A percentile compares a stretch with the other conserved stretches of the same genome.
Evolutionary conservation across 805 yeast species (phyloP).

Genomic region (Yarrowia yakushimensis): DNA sequence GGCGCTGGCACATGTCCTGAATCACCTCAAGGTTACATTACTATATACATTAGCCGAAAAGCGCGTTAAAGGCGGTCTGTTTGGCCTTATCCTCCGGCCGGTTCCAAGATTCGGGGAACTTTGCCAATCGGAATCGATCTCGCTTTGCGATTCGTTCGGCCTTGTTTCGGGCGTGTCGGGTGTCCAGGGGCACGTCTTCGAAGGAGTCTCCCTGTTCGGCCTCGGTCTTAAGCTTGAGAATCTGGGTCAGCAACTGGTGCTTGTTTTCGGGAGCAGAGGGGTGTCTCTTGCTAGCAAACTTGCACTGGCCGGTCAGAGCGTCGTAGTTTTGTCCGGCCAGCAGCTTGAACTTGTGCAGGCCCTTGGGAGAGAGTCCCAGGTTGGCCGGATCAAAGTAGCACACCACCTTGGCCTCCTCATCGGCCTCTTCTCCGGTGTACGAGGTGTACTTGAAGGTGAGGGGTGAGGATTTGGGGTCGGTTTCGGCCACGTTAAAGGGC

Average conservation of each 20-base stretch:
- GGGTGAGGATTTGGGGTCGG: constrained; percentile 27
- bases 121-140: constrained; percentile 27
- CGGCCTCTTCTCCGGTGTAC: constrained; percentile 68
- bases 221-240: constrained; percentile 58
- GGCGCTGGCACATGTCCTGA: too few species aligned
- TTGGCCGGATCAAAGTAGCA: constrained; percentile 48
- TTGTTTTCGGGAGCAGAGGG: constrained; percentile 85
- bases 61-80: constrained; percentile 11
- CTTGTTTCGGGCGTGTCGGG: constrained; percentile 57
- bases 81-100: constrained; percentile 11
- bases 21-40: too few species aligned
- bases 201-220: constrained; percentile 66
- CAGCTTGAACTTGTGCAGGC: constrained; percentile 71
- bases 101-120: constrained; percentile 58
- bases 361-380: constrained; percentile 46
- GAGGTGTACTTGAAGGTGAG: constrained; percentile 68
- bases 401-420: constrained; percentile 66
- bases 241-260: constrained; percentile 59
- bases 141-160: constrained; percentile 32
- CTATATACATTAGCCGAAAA: constrained; percentile 19
- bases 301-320: constrained; percentile 53
- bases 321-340: constrained; percentile 78
- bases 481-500: constrained; percentile 48
- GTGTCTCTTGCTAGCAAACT: constrained; percentile 61
- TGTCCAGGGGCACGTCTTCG: constrained; percentile 77